A percentile compares a stretch with the other conserved stretches of the same genome.
These are phyloP conservation scores for Beauveria sp. DNA, from an alignment of 2,329 filamentous ascomycete species.

Conservation along the genomic window DNA sequence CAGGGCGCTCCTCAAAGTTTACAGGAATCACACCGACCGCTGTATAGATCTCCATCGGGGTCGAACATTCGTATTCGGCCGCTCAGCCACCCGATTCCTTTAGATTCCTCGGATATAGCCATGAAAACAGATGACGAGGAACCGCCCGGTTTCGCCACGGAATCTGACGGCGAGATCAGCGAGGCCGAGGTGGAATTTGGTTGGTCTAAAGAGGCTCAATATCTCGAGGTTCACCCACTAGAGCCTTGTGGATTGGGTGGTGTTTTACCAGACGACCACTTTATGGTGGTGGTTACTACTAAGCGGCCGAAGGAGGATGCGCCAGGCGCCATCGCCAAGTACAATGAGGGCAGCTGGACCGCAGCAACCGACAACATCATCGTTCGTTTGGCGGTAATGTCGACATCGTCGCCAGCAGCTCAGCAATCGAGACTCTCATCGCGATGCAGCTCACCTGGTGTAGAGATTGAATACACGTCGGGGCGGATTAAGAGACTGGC, in stretches of 20 bases:
- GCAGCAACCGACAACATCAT: constrained; percentile 34
- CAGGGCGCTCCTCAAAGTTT: constrained; percentile 23
- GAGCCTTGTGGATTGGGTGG: constrained; percentile 54
- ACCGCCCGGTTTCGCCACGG: constrained; percentile 24
- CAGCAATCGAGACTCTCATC: constrained; percentile 1
- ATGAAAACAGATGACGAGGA: constrained; percentile 24
- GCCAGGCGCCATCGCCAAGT: neutral
- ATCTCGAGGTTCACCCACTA: constrained; percentile 32
- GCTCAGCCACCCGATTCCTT: constrained; percentile 27
- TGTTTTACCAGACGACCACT: constrained; percentile 57
- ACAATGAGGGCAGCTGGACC: constrained; percentile 16
- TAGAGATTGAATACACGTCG: constrained; percentile 41
- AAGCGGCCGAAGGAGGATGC: constrained; percentile 30
- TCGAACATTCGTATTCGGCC: constrained; percentile 43
- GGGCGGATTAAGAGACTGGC: constrained; percentile 35
- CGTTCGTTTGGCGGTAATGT: constrained; percentile 33
- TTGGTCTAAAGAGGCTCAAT: constrained; percentile 38
- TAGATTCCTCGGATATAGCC: constrained; percentile 18
- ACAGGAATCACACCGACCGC: constrained; percentile 18
- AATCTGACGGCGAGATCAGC: constrained; percentile 27
- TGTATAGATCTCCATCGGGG: constrained; percentile 41
- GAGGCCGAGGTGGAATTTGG: constrained; percentile 37
- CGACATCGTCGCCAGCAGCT: constrained; percentile 29
- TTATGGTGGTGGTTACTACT: constrained; percentile 48
- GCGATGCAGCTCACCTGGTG: neutral